These are phyloP conservation scores for Alternaria tenuissima DNA, from an alignment of 2,329 filamentous ascomycete species.

Conservation along the genomic window DNA sequence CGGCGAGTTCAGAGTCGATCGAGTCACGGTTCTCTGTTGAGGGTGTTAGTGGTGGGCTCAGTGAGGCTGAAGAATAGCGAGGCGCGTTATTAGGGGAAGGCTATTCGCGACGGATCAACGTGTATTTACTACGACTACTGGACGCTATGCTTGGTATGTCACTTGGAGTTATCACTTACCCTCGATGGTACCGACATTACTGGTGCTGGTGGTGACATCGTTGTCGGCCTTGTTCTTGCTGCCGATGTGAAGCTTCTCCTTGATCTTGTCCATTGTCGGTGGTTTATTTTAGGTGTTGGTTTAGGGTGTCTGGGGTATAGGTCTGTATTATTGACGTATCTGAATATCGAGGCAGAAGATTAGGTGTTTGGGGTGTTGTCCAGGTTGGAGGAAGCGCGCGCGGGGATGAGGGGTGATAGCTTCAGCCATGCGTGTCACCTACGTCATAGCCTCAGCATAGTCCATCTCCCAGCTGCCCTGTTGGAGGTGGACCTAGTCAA, in stretches of 20 bases:
- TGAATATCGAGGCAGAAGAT: not conserved
- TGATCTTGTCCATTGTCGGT: conserved; percentile 45
- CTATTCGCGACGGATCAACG: not conserved
- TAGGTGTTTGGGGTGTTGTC: conserved; percentile 12
- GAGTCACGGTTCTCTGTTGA: conserved; percentile 40
- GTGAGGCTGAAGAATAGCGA: not conserved
- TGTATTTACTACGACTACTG: not conserved
- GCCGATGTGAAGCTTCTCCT: conserved; percentile 48
- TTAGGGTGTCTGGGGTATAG: conserved; percentile 1
- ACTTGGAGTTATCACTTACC: conserved; percentile 19
- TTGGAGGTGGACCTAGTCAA: conserved; percentile 15
- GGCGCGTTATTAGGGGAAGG: not conserved
- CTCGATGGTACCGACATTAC: conserved; percentile 30
- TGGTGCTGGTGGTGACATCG: conserved; percentile 19
- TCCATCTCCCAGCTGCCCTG: conserved; percentile 18
- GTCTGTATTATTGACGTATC: not conserved
- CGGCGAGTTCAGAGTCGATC: conserved; percentile 45
- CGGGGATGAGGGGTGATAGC: conserved; percentile 23
- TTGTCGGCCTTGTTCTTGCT: conserved; percentile 42
- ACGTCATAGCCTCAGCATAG: conserved; percentile 23
- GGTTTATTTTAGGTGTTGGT: not conserved
- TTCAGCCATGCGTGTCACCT: conserved; percentile 24
- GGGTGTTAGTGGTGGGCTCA: not conserved
- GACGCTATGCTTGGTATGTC: not conserved
- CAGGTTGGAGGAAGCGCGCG: conserved; percentile 12